Conservation (phyloP, 202 grass and related monocot species). For the Panicum virgatum region DNA sequence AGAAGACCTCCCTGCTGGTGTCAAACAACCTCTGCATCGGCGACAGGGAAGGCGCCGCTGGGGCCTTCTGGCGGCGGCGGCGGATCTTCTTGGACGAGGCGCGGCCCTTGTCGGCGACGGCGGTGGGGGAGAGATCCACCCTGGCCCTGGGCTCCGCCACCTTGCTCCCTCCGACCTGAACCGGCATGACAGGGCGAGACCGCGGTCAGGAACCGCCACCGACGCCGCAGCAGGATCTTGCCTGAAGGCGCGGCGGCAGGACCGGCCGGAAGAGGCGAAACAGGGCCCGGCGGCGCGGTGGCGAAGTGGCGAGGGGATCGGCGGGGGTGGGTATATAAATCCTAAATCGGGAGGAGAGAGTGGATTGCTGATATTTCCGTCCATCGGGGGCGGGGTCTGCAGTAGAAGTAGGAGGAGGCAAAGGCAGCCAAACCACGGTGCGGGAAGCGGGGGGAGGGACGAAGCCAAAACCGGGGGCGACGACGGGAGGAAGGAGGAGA, state of each 20-base stretch:
- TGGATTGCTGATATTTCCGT: neutral
- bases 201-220: neutral
- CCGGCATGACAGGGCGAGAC: slow-evolving; percentile 20
- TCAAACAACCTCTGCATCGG: slow-evolving; percentile 57
- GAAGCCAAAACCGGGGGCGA: slow-evolving; percentile 42
- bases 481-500: neutral
- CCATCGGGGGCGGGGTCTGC: neutral
- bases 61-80: slow-evolving; percentile 29
- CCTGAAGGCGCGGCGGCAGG: neutral
- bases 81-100: slow-evolving; percentile 34
- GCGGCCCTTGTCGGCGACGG: slow-evolving; percentile 2
- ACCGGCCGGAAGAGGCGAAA: neutral
- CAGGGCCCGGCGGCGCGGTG: neutral
- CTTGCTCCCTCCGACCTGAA: slow-evolving; percentile 16
- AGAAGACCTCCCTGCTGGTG: slow-evolving; percentile 63
- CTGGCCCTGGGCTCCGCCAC: neutral
- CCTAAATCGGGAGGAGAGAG: neutral
- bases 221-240: neutral
- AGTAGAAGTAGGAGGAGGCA: neutral
- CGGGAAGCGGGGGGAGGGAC: neutral
- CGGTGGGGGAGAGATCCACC: neutral
- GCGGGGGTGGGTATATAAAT: slow-evolving; percentile 5
- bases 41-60: neutral
- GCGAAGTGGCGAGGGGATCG: neutral
- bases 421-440: neutral